Conservation (phyloP, 2,329 filamentous ascomycete species). For the Aspergillus sp. region DNA sequence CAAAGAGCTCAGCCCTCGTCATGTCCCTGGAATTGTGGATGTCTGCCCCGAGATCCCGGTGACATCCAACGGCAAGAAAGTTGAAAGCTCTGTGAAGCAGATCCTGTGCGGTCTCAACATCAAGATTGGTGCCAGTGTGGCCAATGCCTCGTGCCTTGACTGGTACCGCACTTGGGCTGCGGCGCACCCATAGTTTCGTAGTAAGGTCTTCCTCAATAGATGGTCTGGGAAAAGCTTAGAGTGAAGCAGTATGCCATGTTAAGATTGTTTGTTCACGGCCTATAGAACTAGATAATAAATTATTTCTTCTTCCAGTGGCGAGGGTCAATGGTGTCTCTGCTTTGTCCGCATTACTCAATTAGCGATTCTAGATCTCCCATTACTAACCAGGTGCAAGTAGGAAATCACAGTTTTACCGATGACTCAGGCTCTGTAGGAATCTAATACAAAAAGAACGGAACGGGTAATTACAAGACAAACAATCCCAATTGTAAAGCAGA, state of each 20-base stretch:
- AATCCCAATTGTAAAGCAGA: too few species aligned
- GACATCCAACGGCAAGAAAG: slow-evolving; percentile 96
- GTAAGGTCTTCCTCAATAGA: background rate
- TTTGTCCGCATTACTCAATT: background rate
- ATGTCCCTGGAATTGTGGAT: slow-evolving; percentile 82
- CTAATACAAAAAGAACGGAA: too few species aligned
- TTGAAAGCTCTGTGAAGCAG: slow-evolving; percentile 95
- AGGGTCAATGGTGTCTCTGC: background rate
- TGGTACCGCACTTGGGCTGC: slow-evolving; percentile 83
- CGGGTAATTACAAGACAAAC: too few species aligned
- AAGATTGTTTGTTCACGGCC: background rate
- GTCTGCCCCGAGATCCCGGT: slow-evolving; percentile 84
- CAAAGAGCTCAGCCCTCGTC: slow-evolving; percentile 79
- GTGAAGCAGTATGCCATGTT: background rate
- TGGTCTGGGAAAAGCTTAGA: background rate
- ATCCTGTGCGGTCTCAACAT: slow-evolving; percentile 85
- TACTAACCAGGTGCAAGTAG: slow-evolving; percentile 18
- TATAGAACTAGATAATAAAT: background rate
- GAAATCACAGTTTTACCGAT: background rate
- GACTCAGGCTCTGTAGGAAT: background rate
- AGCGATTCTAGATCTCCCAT: slow-evolving; percentile 15
- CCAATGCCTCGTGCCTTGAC: slow-evolving; percentile 81
- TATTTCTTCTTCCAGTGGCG: background rate
- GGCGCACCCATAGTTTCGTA: slow-evolving; percentile 42
- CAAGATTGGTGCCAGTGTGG: slow-evolving; percentile 89